phyloP scores from a whole-genome alignment of 495 filamentous ascomycete species.

The Penicillium bialowiezense region DNA sequence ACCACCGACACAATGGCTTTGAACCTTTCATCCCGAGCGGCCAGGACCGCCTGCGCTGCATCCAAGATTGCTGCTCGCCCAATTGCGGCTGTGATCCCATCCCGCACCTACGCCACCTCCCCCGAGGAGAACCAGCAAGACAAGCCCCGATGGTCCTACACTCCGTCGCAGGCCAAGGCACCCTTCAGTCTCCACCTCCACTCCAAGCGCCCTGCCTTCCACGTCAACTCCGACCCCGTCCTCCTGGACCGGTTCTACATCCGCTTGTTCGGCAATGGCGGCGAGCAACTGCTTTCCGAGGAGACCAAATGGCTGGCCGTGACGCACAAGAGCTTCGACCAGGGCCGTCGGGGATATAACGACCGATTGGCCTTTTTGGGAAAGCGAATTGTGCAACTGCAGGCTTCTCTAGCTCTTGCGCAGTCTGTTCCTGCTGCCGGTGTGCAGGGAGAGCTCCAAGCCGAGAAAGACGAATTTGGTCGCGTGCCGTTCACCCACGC shows the following conservation, averaged over 20 bases:
- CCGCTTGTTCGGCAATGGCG: slow-evolving; percentile 64
- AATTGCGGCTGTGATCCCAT: slow-evolving; percentile 12
- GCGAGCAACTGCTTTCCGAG: slow-evolving; percentile 71
- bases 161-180: slow-evolving; percentile 72
- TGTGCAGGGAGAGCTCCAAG: slow-evolving; percentile 9
- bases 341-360: slow-evolving; percentile 90
- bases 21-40: slow-evolving; percentile 33
- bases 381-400: slow-evolving; percentile 75
- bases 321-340: slow-evolving; percentile 98
- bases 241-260: slow-evolving; percentile 73
- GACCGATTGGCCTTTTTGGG: slow-evolving; percentile 88
- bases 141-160: slow-evolving; percentile 77
- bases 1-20: slow-evolving; percentile 36
- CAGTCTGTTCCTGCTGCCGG: slow-evolving; percentile 36
- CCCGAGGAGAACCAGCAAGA: slow-evolving; percentile 33
- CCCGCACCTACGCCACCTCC: slow-evolving; percentile 26
- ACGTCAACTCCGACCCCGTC: slow-evolving; percentile 70
- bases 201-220: slow-evolving; percentile 50
- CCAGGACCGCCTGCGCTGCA: slow-evolving; percentile 33
- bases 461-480: slow-evolving; percentile 34
- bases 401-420: slow-evolving; percentile 70
- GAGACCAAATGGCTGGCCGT: slow-evolving; percentile 96
- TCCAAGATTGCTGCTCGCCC: slow-evolving; percentile 20
- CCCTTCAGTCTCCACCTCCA: slow-evolving; percentile 56
- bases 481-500: slow-evolving; percentile 71